A percentile compares a stretch with the other conserved stretches of the same genome.
phyloP scores from a whole-genome alignment of 345 rosid genomes.

The Hevea brasiliensis region DNA sequence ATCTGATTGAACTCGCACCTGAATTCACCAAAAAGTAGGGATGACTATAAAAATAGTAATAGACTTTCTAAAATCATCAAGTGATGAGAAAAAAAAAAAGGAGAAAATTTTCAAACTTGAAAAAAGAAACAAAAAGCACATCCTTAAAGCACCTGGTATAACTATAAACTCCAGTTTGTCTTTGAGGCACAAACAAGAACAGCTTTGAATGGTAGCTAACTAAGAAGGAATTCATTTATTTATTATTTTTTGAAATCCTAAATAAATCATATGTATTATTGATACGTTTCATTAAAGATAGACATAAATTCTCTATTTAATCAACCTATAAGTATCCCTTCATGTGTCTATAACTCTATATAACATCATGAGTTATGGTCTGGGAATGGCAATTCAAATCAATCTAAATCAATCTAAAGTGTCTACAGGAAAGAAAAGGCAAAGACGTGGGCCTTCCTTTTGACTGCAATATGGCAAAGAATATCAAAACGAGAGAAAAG shows the following conservation, averaged over 20 bases:
- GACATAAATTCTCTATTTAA: not conserved
- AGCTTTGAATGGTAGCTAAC: not conserved
- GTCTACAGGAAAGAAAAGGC: not conserved
- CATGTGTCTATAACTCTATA: too few relatives aligned
- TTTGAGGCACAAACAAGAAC: not conserved
- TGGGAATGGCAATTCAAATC: not conserved
- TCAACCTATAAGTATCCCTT: not conserved
- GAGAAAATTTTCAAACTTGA: not conserved
- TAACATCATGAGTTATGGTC: not conserved
- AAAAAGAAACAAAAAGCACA: not conserved
- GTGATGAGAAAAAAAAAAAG: not conserved
- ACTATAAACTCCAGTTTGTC: not conserved
- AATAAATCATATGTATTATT: not conserved
- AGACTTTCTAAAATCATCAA: not conserved
- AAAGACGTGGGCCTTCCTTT: not conserved
- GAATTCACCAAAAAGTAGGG: conserved; percentile 20
- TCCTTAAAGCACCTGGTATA: not conserved
- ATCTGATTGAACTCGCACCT: conserved; percentile 88
- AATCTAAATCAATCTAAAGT: not conserved
- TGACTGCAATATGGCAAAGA: not conserved
- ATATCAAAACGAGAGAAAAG: not conserved
- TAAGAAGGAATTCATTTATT: too few relatives aligned
- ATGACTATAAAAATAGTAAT: not conserved
- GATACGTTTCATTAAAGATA: too few relatives aligned
- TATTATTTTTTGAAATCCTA: too few relatives aligned